Conservation (phyloP, 345 rosid species). For the Theobroma cacao region DNA sequence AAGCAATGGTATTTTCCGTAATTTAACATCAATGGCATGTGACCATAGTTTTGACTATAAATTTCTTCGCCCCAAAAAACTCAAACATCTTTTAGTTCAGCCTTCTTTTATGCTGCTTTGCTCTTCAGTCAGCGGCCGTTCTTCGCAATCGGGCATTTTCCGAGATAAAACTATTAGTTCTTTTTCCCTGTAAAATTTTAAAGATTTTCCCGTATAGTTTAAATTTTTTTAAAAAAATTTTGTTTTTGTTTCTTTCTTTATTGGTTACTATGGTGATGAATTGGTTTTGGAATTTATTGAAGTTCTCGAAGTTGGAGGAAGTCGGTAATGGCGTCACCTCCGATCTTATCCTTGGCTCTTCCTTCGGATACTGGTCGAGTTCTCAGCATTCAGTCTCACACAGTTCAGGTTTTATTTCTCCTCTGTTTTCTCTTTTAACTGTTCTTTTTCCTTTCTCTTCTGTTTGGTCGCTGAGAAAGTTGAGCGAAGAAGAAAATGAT, state of each 20-base stretch:
- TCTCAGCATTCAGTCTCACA: slow-evolving; percentile 96
- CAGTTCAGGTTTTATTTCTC: slow-evolving; percentile 66
- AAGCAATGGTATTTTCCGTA: background rate
- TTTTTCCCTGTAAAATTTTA: background rate
- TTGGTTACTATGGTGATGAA: background rate
- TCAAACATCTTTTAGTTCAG: background rate
- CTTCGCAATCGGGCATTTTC: background rate
- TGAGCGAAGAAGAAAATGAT: background rate
- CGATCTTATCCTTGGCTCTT: slow-evolving; percentile 82
- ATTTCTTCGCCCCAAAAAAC: background rate
- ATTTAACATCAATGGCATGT: background rate
- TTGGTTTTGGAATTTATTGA: background rate
- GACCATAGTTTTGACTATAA: background rate
- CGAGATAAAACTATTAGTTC: background rate
- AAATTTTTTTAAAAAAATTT: too few species aligned
- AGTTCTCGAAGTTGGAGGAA: slow-evolving; percentile 37
- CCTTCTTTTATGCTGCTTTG: background rate
- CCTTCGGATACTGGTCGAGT: slow-evolving; percentile 97
- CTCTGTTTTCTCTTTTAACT: background rate
- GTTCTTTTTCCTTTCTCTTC: background rate
- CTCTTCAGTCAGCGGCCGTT: background rate
- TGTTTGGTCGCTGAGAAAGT: slow-evolving; percentile 14
- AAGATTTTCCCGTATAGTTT: background rate
- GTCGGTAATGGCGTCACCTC: slow-evolving; percentile 70
- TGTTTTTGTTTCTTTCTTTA: background rate